Conservation (phyloP, 2,329 filamentous ascomycete genomes). For the Calonectria pauciramosa region DNA sequence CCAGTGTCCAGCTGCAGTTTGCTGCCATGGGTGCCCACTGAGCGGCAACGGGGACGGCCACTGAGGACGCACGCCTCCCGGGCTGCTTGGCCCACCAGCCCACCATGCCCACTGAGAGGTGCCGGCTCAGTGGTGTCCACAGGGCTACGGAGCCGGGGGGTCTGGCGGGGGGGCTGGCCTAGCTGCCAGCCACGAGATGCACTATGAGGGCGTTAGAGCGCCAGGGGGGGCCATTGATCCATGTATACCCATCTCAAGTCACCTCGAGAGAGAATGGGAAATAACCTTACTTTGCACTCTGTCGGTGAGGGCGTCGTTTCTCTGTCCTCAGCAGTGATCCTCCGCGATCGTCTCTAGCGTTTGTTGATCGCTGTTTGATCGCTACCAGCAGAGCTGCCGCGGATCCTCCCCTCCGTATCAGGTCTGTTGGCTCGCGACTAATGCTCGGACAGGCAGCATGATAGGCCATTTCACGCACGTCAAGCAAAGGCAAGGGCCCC, state of each 20-base stretch:
- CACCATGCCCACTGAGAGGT: slow-evolving; percentile 18
- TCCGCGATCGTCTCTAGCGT: slow-evolving; percentile 2
- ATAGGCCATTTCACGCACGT: slow-evolving; percentile 4
- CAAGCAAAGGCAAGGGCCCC: background rate
- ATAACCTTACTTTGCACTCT: slow-evolving; percentile 6
- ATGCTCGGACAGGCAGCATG: slow-evolving; percentile 4
- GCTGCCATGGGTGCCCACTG: slow-evolving; percentile 18
- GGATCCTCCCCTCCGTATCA: background rate
- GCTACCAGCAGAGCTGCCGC: background rate
- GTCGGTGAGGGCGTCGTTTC: background rate
- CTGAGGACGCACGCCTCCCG: slow-evolving; percentile 4
- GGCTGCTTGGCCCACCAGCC: background rate
- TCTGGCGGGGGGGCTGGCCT: slow-evolving; percentile 6
- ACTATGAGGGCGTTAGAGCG: slow-evolving; percentile 5
- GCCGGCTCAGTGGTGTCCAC: slow-evolving; percentile 24
- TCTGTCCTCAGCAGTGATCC: background rate
- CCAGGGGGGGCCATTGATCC: background rate
- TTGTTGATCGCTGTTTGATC: slow-evolving; percentile 6
- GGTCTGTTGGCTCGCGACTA: background rate
- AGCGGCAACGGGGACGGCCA: slow-evolving; percentile 14
- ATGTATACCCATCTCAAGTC: background rate
- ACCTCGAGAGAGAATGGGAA: background rate
- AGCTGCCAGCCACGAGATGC: slow-evolving; percentile 8
- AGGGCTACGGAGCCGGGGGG: slow-evolving; percentile 26
- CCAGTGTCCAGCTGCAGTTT: slow-evolving; percentile 17